Percentiles rank a stretch among this genome's conserved stretches.
Evolutionary conservation across 140 eudicot genomes (phyloP).

Genomic region (Bidens hawaiensis): DNA sequence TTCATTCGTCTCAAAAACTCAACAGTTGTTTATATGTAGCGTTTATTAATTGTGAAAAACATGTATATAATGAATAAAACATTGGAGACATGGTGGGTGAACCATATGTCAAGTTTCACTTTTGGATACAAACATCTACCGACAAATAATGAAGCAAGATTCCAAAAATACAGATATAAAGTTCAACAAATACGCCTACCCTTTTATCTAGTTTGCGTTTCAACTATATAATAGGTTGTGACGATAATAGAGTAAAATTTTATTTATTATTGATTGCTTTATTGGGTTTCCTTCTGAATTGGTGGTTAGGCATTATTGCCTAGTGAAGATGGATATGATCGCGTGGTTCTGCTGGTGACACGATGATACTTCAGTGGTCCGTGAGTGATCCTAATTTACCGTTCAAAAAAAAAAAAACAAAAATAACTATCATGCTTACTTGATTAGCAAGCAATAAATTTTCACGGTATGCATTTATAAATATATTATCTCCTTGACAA

Average conservation of each 20-base stretch:
- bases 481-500: neutral
- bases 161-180: neutral
- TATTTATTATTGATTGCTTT: neutral
- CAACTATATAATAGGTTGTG: neutral
- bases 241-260: neutral
- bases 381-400: too few species aligned
- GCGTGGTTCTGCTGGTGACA: too few species aligned
- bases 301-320: too few species aligned
- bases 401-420: too few species aligned
- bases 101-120: neutral
- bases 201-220: neutral
- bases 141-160: neutral
- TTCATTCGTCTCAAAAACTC: neutral
- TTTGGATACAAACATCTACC: neutral
- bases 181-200: neutral
- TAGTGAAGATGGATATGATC: too few species aligned
- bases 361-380: too few species aligned
- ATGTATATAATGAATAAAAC: neutral
- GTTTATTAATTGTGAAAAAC: neutral
- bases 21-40: neutral
- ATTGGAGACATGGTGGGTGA: neutral
- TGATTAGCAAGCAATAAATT: neutral
- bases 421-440: neutral
- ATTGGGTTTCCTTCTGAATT: too few species aligned
- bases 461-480: neutral